Evolutionary conservation across 2,329 filamentous ascomycete species (phyloP).

Genomic region (Clarireedia sp.): DNA sequence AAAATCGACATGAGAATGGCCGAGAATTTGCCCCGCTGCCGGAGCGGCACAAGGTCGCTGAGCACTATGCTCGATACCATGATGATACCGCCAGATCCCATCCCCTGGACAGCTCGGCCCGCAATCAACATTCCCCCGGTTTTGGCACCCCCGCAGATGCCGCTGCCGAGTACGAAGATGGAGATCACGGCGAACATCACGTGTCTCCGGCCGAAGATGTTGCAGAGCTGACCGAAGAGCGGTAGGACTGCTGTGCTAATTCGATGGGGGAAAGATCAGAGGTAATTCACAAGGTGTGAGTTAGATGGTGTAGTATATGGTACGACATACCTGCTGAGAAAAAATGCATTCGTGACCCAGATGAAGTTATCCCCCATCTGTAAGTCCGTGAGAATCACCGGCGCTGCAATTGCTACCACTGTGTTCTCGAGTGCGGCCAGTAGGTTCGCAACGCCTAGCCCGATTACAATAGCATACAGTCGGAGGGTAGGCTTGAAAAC

Average conservation of each 20-base stretch:
- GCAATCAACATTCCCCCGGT: slow-evolving; percentile 41
- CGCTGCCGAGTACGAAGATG: slow-evolving; percentile 45
- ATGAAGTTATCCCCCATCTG: slow-evolving; percentile 45
- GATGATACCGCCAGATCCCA: slow-evolving; percentile 34
- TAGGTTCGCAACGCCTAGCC: slow-evolving; percentile 11
- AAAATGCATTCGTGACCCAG: slow-evolving; percentile 67
- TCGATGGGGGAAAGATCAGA: no score
- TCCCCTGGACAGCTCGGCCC: slow-evolving; percentile 28
- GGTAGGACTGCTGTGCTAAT: slow-evolving; percentile 7
- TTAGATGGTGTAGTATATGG: no score
- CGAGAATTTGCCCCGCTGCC: slow-evolving; percentile 38
- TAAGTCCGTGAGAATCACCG: slow-evolving; percentile 46
- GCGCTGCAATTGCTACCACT: slow-evolving; percentile 51
- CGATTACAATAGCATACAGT: background rate
- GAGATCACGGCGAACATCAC: slow-evolving; percentile 34
- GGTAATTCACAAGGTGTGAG: no score
- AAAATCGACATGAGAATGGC: slow-evolving; percentile 33
- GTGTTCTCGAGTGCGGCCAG: slow-evolving; percentile 31
- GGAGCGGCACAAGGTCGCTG: slow-evolving; percentile 42
- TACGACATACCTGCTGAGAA: slow-evolving; percentile 38
- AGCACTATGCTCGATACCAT: slow-evolving; percentile 21
- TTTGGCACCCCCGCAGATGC: slow-evolving; percentile 41
- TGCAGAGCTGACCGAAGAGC: slow-evolving; percentile 38
- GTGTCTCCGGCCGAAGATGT: slow-evolving; percentile 45
- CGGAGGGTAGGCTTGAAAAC: no score